Evolutionary conservation across 1,139 yeast genomes (phyloP), one percentile per base, ranked within the genome.

Genomic region (Candida glucosophila): DNA sequence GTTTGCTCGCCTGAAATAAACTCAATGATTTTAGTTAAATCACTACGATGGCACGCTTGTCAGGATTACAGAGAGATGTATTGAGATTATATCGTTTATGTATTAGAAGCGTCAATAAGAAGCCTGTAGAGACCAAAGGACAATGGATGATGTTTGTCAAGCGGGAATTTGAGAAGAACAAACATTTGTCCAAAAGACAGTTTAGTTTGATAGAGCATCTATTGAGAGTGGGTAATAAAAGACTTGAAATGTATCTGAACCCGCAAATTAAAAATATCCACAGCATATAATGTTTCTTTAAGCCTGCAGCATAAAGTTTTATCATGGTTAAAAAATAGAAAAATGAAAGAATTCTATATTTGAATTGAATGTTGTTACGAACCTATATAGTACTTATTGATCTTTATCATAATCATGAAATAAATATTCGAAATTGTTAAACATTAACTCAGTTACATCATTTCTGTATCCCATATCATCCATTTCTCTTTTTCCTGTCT

Each of bases 161-260:
- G 24, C 47, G 42, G 8, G 93, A 83, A 45, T 90, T 90, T 47
- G 57, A 48, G n/a, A 73, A 73, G 40, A 63, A 77, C 47, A 56
- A 60, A 24, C 41, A 51, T 17, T 51, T 88, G 10, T 74, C 81
- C 17, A 76, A 82, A 45, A 78, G 83, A 42, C 95, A 83, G 43
- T 88, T 88, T 47, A 66, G 78, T 19, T 82, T 95, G 1, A 75
- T 90, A 26, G 98, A 90, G 48, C 90, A 86, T 53, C 58, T 90
- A 24, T 51, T 90, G 20, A 60, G 98, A 30, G 68, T 70, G 7
- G 98, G 97, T 2, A 64, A 70, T 35, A 71, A 78, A 43, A 65
- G 79, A 44, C 61, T 70, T 32, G 94, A 85, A 36, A 69, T 77
- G 73, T 82, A 77, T 41, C 72, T 80, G 46, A 65, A 68, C 33